A percentile compares a stretch with the other conserved stretches of the same genome.
Conservation (phyloP, 2,329 filamentous ascomycete genomes). For the Zopfia rhizophila region DNA sequence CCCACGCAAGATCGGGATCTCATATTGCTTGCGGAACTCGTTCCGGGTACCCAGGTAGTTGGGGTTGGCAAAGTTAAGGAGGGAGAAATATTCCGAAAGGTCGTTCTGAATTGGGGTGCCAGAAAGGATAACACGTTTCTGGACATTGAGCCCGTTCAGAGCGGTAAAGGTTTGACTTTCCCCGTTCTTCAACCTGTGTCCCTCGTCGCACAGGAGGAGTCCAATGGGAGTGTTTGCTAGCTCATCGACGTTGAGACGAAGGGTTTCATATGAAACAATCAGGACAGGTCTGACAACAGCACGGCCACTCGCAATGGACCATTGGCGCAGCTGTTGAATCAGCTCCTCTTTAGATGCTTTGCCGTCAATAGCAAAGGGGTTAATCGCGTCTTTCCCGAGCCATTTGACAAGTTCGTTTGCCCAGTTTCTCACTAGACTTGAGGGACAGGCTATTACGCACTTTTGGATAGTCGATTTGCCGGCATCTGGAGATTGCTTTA, state of each 20-base stretch:
- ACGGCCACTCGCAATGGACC: slow-evolving; percentile 92
- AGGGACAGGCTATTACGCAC: slow-evolving; percentile 95
- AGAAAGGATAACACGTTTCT: slow-evolving; percentile 90
- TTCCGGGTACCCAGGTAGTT: slow-evolving; percentile 86
- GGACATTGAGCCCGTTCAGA: slow-evolving; percentile 89
- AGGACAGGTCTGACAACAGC: slow-evolving; percentile 90
- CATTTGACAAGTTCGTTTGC: slow-evolving; percentile 97
- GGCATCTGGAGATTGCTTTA: slow-evolving; percentile 96
- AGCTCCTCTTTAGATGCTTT: slow-evolving; percentile 96
- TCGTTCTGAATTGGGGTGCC: slow-evolving; percentile 99
- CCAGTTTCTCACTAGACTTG: slow-evolving; percentile 97
- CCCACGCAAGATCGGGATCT: slow-evolving; percentile 89
- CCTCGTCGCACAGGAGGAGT: slow-evolving; percentile 93
- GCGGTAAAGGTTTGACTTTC: slow-evolving; percentile 96
- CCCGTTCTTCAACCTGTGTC: slow-evolving; percentile 94
- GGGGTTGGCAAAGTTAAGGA: slow-evolving; percentile 97
- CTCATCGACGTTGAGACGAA: slow-evolving; percentile 90
- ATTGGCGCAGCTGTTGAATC: slow-evolving; percentile 88
- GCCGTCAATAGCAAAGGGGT: slow-evolving; percentile 94
- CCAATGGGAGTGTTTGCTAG: slow-evolving; percentile 91
- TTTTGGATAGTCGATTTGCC: slow-evolving; percentile 95
- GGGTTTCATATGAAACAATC: slow-evolving; percentile 97
- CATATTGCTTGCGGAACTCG: slow-evolving; percentile 94
- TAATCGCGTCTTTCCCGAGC: slow-evolving; percentile 91
- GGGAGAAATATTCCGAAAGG: slow-evolving; percentile 94